Conservation (phyloP, 768 basidiomycete genomes). For the Psilocybe cyanescens region DNA sequence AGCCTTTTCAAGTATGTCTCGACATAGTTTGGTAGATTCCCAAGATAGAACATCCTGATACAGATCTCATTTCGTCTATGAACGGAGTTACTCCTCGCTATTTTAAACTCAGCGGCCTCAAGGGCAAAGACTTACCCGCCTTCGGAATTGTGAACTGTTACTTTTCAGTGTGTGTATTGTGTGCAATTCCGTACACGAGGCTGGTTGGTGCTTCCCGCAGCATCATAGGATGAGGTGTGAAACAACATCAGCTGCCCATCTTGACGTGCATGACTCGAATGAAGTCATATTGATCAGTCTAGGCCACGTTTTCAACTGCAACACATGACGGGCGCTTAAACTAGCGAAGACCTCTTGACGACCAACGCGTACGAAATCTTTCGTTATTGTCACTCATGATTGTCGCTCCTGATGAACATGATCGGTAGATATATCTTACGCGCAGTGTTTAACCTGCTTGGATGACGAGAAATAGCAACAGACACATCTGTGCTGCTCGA, state of each 20-base stretch:
- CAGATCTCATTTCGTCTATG: too few species aligned
- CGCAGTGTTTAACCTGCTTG: background rate
- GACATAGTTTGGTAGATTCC: background rate
- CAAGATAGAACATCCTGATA: background rate
- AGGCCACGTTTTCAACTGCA: background rate
- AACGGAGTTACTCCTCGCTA: background rate
- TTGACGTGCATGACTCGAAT: background rate
- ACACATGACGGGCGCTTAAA: background rate
- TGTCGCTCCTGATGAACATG: background rate
- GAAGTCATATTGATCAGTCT: background rate
- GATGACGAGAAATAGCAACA: too few species aligned
- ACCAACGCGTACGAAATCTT: background rate
- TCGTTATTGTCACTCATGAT: background rate
- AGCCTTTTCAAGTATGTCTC: background rate
- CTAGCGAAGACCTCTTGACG: background rate
- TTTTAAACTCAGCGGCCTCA: background rate
- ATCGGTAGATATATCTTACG: background rate
- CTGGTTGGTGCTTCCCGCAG: background rate
- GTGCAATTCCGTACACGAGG: background rate
- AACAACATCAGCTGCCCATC: background rate
- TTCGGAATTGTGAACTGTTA: background rate
- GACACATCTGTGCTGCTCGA: too few species aligned
- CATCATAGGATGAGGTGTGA: background rate
- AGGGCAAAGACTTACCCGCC: background rate
- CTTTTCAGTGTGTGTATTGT: background rate